These are phyloP conservation scores for Volvox africanus DNA, from an alignment of 139 green algal species.

Conservation along the genomic window DNA sequence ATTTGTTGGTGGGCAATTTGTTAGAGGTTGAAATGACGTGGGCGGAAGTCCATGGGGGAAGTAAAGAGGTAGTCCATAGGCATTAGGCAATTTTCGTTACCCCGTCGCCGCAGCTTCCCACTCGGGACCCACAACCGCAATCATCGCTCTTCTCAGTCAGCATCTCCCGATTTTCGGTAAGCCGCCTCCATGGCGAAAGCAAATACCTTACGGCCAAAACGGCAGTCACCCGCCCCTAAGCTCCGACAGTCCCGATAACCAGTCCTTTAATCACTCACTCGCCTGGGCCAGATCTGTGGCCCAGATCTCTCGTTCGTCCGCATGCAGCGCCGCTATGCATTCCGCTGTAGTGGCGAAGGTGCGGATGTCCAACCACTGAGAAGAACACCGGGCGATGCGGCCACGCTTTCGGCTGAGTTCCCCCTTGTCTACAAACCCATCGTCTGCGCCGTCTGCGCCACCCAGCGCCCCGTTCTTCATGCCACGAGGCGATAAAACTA, in stretches of 20 bases:
- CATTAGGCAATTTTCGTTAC: no score
- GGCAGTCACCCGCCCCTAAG: no score
- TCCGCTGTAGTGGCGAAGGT: conserved; percentile 55
- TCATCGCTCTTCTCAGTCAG: no score
- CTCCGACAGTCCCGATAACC: no score
- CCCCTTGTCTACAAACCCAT: not conserved
- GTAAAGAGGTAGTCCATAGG: no score
- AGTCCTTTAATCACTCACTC: not conserved
- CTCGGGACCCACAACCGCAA: no score
- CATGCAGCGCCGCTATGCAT: conserved; percentile 50
- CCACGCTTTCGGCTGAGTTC: conserved; percentile 34
- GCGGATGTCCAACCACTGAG: conserved; percentile 54
- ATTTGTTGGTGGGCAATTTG: not conserved
- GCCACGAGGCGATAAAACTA: conserved; percentile 50
- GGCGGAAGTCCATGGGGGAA: no score
- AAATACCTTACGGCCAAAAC: no score
- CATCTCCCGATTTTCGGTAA: no score
- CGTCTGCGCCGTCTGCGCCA: not conserved
- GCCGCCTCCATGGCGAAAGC: no score
- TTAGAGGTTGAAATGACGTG: no score
- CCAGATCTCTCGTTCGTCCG: conserved; percentile 59
- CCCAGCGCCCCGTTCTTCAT: conserved; percentile 12
- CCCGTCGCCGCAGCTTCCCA: no score
- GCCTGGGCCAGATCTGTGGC: conserved; percentile 64
- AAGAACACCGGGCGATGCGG: conserved; percentile 29